These are phyloP conservation scores for Tetragonia tetragonoides DNA, from an alignment of 148 eudicot genomes.

Conservation along the genomic window DNA sequence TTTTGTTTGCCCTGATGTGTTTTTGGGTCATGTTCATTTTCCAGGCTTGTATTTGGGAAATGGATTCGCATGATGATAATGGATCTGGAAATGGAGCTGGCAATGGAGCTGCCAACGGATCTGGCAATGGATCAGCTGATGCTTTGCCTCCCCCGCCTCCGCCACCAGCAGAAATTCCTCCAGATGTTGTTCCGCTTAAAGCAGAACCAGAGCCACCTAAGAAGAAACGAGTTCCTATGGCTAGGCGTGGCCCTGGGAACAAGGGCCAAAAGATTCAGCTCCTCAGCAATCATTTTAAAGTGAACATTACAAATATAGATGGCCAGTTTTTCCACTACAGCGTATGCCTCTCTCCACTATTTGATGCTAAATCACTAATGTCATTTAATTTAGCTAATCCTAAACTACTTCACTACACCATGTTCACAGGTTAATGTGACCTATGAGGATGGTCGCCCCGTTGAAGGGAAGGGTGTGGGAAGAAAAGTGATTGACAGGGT, in stretches of 20 bases:
- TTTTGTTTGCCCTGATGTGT: not conserved
- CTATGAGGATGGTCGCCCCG: conserved; percentile 90
- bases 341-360: conserved; percentile 38
- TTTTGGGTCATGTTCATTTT: not conserved
- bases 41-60: conserved; percentile 3
- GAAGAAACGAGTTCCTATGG: conserved; percentile 70
- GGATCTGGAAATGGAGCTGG: conserved; percentile 25
- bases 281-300: conserved; percentile 85
- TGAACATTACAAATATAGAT: conserved; percentile 58
- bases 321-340: conserved; percentile 87
- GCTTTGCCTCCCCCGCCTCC: conserved; percentile 84
- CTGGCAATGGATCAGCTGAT: conserved; percentile 44
- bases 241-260: conserved; percentile 62
- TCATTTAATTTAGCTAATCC: not conserved
- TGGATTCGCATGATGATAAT: conserved; percentile 31
- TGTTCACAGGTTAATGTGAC: conserved; percentile 64
- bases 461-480: conserved; percentile 82
- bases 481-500: conserved; percentile 74
- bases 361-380: not conserved
- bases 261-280: conserved; percentile 65
- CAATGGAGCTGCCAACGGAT: conserved; percentile 31
- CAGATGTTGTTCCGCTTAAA: conserved; percentile 50
- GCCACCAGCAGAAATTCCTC: conserved; percentile 43
- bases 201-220: conserved; percentile 43
- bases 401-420: not conserved